A percentile compares a stretch with the other conserved stretches of the same genome.
These are phyloP conservation scores for Cryptococcus sp. DNA, from an alignment of 1,284 basidiomycete species.

Conservation along the genomic window DNA sequence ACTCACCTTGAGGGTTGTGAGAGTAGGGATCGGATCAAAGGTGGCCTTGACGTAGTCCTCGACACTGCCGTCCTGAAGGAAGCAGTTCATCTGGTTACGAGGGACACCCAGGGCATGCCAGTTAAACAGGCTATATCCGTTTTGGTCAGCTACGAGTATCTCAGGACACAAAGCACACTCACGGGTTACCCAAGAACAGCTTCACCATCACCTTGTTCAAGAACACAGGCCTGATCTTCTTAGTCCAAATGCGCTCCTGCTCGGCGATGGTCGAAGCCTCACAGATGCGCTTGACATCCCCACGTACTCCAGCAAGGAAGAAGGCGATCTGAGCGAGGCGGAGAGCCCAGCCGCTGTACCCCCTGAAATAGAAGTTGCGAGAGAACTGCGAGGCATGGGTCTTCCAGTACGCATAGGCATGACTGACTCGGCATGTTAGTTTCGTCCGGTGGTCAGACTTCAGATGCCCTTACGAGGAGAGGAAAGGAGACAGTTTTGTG, in stretches of 20 bases:
- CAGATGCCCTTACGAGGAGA: slow-evolving; percentile 59
- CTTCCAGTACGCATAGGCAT: slow-evolving; percentile 60
- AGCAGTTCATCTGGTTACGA: slow-evolving; percentile 67
- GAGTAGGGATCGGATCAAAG: slow-evolving; percentile 60
- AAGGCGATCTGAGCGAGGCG: slow-evolving; percentile 65
- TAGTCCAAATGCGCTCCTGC: slow-evolving; percentile 65
- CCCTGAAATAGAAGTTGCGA: slow-evolving; percentile 67
- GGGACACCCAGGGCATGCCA: slow-evolving; percentile 83
- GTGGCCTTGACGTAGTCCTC: slow-evolving; percentile 63
- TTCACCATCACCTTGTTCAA: slow-evolving; percentile 63
- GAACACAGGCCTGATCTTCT: slow-evolving; percentile 61
- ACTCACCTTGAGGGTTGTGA: slow-evolving; percentile 54
- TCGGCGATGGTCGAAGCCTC: slow-evolving; percentile 58
- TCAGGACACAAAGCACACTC: slow-evolving; percentile 4
- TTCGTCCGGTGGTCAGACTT: not conserved
- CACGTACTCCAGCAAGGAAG: slow-evolving; percentile 58
- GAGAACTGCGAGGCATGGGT: slow-evolving; percentile 64
- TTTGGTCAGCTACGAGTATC: slow-evolving; percentile 25
- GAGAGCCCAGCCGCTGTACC: slow-evolving; percentile 70
- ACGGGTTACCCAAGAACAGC: slow-evolving; percentile 60
- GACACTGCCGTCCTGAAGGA: slow-evolving; percentile 63
- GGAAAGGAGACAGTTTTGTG: slow-evolving; percentile 63
- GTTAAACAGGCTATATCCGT: slow-evolving; percentile 57
- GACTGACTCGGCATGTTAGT: slow-evolving; percentile 14
- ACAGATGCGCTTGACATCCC: slow-evolving; percentile 61